Conservation (phyloP, 2,329 filamentous ascomycete species). For the Microdochium bolleyi region DNA sequence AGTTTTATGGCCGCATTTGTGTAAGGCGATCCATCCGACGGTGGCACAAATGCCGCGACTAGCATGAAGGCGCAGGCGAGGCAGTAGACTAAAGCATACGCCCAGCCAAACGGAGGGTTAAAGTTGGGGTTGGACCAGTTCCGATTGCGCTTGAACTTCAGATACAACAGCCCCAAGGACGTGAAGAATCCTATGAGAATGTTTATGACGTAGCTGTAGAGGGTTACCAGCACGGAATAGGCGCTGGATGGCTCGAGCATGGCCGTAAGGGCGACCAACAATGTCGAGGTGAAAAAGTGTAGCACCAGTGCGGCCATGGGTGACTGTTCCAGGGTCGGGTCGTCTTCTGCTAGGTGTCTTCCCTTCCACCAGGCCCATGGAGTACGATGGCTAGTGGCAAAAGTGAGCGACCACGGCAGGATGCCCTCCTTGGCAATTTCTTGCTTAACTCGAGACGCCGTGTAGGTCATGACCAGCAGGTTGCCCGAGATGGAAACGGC, state of each 20-base stretch:
- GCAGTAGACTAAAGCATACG: neutral
- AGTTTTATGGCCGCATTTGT: neutral
- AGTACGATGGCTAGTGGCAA: slow-evolving; percentile 18
- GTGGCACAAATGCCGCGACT: neutral
- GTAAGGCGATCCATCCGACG: neutral
- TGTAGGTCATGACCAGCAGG: slow-evolving; percentile 39
- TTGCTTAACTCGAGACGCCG: slow-evolving; percentile 37
- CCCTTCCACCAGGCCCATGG: slow-evolving; percentile 7
- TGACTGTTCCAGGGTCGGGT: neutral
- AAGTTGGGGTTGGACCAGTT: neutral
- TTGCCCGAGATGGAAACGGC: slow-evolving; percentile 40
- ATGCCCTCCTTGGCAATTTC: slow-evolving; percentile 43
- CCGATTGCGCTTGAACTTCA: neutral
- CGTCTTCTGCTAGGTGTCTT: neutral
- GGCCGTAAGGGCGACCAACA: neutral
- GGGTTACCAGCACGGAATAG: neutral
- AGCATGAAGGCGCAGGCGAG: neutral
- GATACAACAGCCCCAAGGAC: neutral
- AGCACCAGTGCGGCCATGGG: neutral
- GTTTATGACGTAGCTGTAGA: neutral
- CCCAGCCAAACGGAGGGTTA: neutral
- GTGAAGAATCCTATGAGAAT: neutral
- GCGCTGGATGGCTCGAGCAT: neutral
- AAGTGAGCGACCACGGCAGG: slow-evolving; percentile 30
- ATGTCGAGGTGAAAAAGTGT: neutral